Evolutionary conservation across 805 yeast species (phyloP).

Genomic region (Spathaspora sp.): DNA sequence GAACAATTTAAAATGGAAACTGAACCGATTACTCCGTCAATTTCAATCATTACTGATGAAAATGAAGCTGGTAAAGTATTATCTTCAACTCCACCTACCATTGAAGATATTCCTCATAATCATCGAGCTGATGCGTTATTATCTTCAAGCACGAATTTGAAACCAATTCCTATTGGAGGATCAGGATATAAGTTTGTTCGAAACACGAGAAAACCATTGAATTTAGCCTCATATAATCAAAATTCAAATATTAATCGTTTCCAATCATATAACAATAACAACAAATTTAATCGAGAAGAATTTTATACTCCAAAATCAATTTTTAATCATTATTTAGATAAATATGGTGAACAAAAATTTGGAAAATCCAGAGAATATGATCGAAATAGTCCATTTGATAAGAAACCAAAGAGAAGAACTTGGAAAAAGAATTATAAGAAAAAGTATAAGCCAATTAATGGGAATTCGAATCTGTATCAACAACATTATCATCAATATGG

Average conservation of each 20-base stretch:
- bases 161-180: constrained; percentile 39
- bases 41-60: neutral
- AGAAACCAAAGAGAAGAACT: constrained; percentile 12
- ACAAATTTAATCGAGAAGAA: constrained; percentile 59
- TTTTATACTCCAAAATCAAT: constrained; percentile 77
- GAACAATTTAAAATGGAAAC: neutral
- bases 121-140: constrained; percentile 42
- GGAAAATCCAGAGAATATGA: constrained; percentile 10
- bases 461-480: neutral
- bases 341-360: constrained; percentile 45
- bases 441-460: constrained; percentile 14
- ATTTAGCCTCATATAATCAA: constrained; percentile 56
- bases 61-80: neutral
- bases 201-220: constrained; percentile 56
- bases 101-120: constrained; percentile 26
- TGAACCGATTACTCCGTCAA: neutral
- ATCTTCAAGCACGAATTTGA: constrained; percentile 31
- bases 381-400: constrained; percentile 3
- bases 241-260: constrained; percentile 9
- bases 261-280: constrained; percentile 1
- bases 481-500: constrained; percentile 4
- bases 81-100: neutral
- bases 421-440: constrained; percentile 22
- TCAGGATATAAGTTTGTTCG: constrained; percentile 23
- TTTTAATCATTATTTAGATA: constrained; percentile 67